phyloP scores from a whole-genome alignment of 352 stramenopile species.

The Aphanomyces astaci region DNA sequence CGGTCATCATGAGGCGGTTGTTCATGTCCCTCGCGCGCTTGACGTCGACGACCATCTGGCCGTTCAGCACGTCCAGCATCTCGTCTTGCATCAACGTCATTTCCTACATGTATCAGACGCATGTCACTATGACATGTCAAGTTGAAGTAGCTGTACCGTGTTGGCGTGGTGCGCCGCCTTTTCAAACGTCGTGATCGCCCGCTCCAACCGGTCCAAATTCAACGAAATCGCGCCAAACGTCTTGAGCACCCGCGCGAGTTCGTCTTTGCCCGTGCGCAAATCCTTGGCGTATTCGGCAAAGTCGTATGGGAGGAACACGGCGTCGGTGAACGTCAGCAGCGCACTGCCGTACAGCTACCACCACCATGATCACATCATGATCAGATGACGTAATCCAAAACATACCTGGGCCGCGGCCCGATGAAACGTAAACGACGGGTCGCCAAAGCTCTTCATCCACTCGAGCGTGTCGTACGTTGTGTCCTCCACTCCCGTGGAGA shows the following conservation, averaged over 20 bases:
- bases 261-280: slow-evolving; percentile 49
- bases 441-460: slow-evolving; percentile 71
- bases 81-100: slow-evolving; percentile 48
- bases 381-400: no score
- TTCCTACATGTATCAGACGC: slow-evolving; percentile 26
- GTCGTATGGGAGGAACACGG: slow-evolving; percentile 80
- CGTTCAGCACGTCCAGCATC: slow-evolving; percentile 53
- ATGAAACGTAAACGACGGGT: slow-evolving; percentile 66
- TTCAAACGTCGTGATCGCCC: slow-evolving; percentile 57
- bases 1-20: slow-evolving; percentile 71
- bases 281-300: slow-evolving; percentile 72
- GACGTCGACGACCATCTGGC: slow-evolving; percentile 57
- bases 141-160: slow-evolving; percentile 16
- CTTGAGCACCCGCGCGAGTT: slow-evolving; percentile 41
- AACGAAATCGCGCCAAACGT: slow-evolving; percentile 29
- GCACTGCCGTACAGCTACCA: slow-evolving; percentile 63
- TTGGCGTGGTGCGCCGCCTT: slow-evolving; percentile 39
- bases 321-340: slow-evolving; percentile 64
- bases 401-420: slow-evolving; percentile 46
- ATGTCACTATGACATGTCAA: not conserved
- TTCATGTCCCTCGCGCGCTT: slow-evolving; percentile 79
- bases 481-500: slow-evolving; percentile 43
- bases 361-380: not conserved
- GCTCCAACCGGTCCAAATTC: slow-evolving; percentile 42
- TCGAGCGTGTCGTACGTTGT: slow-evolving; percentile 53